These are phyloP conservation scores for Aspergillus panamensis DNA, from an alignment of 495 filamentous ascomycete species.

Conservation along the genomic window DNA sequence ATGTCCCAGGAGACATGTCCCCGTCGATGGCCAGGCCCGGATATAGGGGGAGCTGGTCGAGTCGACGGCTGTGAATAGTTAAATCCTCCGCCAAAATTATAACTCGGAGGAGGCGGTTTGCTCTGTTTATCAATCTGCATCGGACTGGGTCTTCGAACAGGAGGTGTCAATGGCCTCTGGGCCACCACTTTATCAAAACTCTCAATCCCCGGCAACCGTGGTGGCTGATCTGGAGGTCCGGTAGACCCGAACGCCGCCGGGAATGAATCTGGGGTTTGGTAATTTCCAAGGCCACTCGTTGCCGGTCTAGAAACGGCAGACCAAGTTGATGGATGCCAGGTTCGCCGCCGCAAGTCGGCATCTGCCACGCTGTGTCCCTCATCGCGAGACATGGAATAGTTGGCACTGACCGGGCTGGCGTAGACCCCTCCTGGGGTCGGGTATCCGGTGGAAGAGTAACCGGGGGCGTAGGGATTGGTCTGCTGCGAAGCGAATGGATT, in stretches of 20 bases:
- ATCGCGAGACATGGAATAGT: constrained; percentile 59
- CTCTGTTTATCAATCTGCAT: constrained; percentile 61
- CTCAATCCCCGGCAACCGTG: constrained; percentile 82
- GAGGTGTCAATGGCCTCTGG: constrained; percentile 58
- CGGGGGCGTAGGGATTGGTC: constrained; percentile 51
- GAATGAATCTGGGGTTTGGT: constrained; percentile 58
- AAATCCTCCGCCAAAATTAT: constrained; percentile 38
- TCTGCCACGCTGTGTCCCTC: constrained; percentile 61
- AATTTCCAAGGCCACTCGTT: constrained; percentile 57
- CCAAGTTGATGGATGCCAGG: constrained; percentile 85
- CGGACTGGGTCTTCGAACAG: constrained; percentile 59
- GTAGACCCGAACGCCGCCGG: constrained; percentile 50
- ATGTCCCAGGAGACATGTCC: constrained; percentile 70
- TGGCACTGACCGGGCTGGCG: constrained; percentile 68
- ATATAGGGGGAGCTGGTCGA: constrained; percentile 47
- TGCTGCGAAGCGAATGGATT: constrained; percentile 73
- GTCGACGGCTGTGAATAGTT: constrained; percentile 46
- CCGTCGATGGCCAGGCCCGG: constrained; percentile 56
- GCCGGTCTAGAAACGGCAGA: constrained; percentile 54
- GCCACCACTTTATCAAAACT: constrained; percentile 71
- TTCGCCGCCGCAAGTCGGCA: constrained; percentile 74
- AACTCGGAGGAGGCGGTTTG: constrained; percentile 34
- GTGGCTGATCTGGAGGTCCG: constrained; percentile 45
- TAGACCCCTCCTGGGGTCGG: constrained; percentile 57
- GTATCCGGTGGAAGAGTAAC: constrained; percentile 49